Base-by-base conservation (phyloP, 768 basidiomycete species). In the Boletus coccyginus region DNA sequence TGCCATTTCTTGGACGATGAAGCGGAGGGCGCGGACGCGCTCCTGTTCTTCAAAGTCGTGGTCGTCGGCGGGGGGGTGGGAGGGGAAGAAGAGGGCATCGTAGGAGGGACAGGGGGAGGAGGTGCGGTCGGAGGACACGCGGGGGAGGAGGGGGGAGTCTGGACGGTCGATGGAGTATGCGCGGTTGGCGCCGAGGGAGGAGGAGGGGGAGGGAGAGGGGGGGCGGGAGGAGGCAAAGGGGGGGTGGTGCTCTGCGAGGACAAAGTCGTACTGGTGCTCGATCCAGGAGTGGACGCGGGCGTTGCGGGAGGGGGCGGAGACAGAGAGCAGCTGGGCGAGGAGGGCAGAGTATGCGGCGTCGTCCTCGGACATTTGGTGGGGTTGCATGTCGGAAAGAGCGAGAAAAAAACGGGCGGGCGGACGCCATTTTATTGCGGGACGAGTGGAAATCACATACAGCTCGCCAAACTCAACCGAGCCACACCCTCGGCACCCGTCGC, bases 261-360 rank as follows among this genome's bases (percentile, higher is more conserved):
- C 70, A 66, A 71, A 71, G 62, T 71, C 71, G 48, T 71, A 71
- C n/a, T 71, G 70, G 31, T 73, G 71, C 42, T 71, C 70, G 24
- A 71, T 71, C 70, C 70, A 71, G 1, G 70, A 73, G 40, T 71
- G 71, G 0, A 71, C 66, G 8, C 70, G 66, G 0, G 69, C 67
- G 7, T 71, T 62, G 60, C 70, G 71, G 0, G 64, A 39, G 0
- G 50, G 7, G 7, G 70, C 50, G 0, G 64, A 56, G 52, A 63
- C 70, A 0, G 64, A 61, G 50, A 71, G 59, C 1, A 71, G 62
- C 16, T 71, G 71, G 0, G 64, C 50, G 45, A 71, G 70, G 7
- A 71, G 59, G 0, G 55, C 62, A 11, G 70, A 66, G 46, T 73
- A 73, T 0, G 69, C 70, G 0, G 54, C 62, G 36, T 71, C 70